Evolutionary conservation across 1,284 basidiomycete genomes (phyloP).

Genomic region (Pyrrhoderma lamaoense): DNA sequence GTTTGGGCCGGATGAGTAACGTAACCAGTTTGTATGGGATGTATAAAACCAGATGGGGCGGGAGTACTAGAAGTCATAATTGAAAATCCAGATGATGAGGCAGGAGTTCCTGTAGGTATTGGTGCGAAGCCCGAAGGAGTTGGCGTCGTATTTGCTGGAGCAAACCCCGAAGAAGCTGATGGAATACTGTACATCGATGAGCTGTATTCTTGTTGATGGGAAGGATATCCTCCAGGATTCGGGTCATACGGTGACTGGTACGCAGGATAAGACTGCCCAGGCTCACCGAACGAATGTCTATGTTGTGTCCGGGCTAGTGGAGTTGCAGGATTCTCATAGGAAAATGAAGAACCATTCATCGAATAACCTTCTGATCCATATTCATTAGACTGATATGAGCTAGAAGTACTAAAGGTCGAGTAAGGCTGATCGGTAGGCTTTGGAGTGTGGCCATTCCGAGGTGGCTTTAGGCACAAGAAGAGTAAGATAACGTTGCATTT

Average conservation of each 20-base stretch:
- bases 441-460: slow-evolving; percentile 29
- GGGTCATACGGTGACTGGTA: slow-evolving; percentile 53
- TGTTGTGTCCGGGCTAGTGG: slow-evolving; percentile 8
- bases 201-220: slow-evolving; percentile 7
- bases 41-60: slow-evolving; percentile 26
- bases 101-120: slow-evolving; percentile 25
- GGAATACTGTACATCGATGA: slow-evolving; percentile 16
- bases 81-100: slow-evolving; percentile 20
- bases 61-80: slow-evolving; percentile 17
- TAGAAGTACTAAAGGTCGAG: slow-evolving; percentile 25
- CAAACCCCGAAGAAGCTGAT: slow-evolving; percentile 16
- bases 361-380: slow-evolving; percentile 13
- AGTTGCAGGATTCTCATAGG: slow-evolving; percentile 12
- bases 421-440: slow-evolving; percentile 36
- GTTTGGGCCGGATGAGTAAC: slow-evolving; percentile 31
- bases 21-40: slow-evolving; percentile 16
- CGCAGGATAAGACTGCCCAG: slow-evolving; percentile 15
- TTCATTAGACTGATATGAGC: slow-evolving; percentile 25
- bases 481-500: neutral
- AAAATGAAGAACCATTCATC: neutral
- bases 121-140: slow-evolving; percentile 61
- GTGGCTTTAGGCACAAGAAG: slow-evolving; percentile 25
- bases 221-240: slow-evolving; percentile 23
- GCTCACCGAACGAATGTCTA: slow-evolving; percentile 13
- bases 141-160: slow-evolving; percentile 40